Evolutionary conservation across 1,284 basidiomycete genomes (phyloP), one percentile per base, ranked within the genome.

Genomic region (Amylostereum areolatum): DNA sequence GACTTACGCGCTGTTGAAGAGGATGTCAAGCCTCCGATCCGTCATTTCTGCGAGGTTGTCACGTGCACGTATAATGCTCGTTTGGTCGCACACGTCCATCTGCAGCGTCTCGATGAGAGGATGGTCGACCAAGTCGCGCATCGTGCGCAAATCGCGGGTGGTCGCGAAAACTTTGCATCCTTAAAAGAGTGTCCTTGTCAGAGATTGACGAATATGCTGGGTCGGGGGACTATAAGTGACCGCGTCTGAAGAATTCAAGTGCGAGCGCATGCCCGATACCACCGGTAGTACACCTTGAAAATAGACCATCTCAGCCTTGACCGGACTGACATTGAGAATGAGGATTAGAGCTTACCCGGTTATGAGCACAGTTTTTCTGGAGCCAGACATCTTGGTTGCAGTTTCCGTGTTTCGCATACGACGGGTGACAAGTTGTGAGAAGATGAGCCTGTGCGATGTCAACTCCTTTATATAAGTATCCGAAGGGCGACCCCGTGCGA

Each of bases 231-330:
- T 18, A 18, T 18, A 18, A 18, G 18, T 18, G 18, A 6, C 37
- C 37, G 12, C 28, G 18, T 28, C 25, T 25, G 25, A 28, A 28
- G n/a, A 43, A 43, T 27, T 43, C 41, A 5, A 8, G 5, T 11
- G 41, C 41, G 27, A 43, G 41, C 27, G 41, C 41, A 28, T 43
- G 41, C 6, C 41, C 41, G 6, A 43, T 43, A n/a, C 41, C 41
- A 28, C 41, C 41, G 7, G 41, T 43, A 8, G 41, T 43, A 27
- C 41, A 43, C 4, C 41, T 43, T n/a, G 12, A 39, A 6, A n/a
- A 18, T 18, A 18, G 18, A 18, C 18, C 18, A 18, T 18, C 18
- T 18, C 18, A 18, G 18, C 18, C 18, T 18, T 18, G 18, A 18
- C 18, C 18, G 18, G 18, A 18, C 18, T 18, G 18, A 18, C 18